Conservation (phyloP, 2,329 filamentous ascomycete genomes). For the Exutisphaerella laricina region DNA sequence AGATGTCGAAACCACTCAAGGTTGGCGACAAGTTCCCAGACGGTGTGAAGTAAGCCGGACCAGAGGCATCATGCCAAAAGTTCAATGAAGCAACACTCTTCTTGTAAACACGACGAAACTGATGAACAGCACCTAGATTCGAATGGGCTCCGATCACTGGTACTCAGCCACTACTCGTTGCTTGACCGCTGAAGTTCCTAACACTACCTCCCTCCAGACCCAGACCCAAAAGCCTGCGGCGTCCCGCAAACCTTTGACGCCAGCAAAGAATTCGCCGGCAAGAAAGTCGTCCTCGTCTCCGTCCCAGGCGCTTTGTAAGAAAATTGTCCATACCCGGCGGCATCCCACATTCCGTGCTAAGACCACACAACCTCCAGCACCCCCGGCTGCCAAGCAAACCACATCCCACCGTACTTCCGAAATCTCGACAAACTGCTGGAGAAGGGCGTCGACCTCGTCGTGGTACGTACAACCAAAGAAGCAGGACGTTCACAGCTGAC, state of each 20-base stretch:
- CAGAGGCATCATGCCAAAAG: neutral
- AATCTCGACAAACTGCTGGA: conserved; percentile 64
- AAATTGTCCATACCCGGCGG: neutral
- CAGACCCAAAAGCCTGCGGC: conserved; percentile 67
- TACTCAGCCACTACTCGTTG: too few species aligned
- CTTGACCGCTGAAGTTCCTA: too few species aligned
- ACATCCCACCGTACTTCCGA: conserved; percentile 74
- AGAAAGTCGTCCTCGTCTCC: conserved; percentile 66
- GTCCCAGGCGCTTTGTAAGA: conserved; percentile 56
- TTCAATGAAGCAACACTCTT: neutral
- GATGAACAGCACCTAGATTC: too few species aligned
- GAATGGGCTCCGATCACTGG: conserved; percentile 70
- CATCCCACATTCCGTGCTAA: conserved; percentile 51
- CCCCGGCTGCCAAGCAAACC: conserved; percentile 74
- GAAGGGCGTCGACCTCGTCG: conserved; percentile 78
- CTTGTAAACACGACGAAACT: conserved; percentile 36
- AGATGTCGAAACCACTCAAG: conserved; percentile 52
- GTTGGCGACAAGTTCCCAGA: conserved; percentile 78
- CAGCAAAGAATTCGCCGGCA: conserved; percentile 65
- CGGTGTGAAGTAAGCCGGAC: conserved; percentile 63
- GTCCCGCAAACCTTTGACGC: conserved; percentile 73
- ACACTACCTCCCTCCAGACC: too few species aligned
- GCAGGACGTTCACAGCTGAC: too few species aligned
- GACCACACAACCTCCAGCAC: too few species aligned
- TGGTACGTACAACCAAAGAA: too few species aligned